Evolutionary conservation across 2,329 filamentous ascomycete species (phyloP), one percentile per base, ranked within the genome.

Genomic region (Fusarium sp.): DNA sequence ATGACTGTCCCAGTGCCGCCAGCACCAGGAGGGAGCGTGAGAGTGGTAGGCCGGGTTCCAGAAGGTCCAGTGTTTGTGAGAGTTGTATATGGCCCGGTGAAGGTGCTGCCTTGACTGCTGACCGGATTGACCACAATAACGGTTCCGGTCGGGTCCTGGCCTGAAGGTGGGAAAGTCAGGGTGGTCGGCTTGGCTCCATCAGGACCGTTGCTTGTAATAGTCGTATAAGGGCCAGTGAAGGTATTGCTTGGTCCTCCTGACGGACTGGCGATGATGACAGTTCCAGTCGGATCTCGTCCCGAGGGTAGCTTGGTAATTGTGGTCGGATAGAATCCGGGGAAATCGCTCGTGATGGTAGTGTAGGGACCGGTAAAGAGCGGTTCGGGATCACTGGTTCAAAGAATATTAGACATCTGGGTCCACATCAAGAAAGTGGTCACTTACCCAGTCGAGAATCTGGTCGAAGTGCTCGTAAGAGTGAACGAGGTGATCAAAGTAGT

Each of bases 401-500:
- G 10, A 3, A 7, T 7, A 7, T 19, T 25, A 25, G 25, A 25
- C 25, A 25, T 25, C 8, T 25, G 25, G 25, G 3, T 25, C 25
- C 25, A 25, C 8, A 25, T 25, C 8, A 2, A 25, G 9, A 25
- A 3, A n/a, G 15, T 6, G 15, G 13, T 15, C 13, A 7, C 55
- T 33, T 25, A 56, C 55, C 32, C 49, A 15, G 55, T 58, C 19
- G 27, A 39, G 32, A 32, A 45, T 23, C 55, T 55, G 5, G 55
- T 58, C 7, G 49, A 39, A 8, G 40, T 58, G 9, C 25, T 19
- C 2, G 55, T 56, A 7, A 55, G 17, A 40, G 32, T 58, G 6
- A 55, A 58, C 0, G 32, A 19, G 20, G 55, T 58, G 5, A 40
- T 23, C 32, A 58, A 56, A 23, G 55, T 58, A 25, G 55, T 58